Percentiles rank a stretch among this genome's conserved stretches.
Evolutionary conservation across 345 rosid genomes (phyloP).

Genomic region (Syzygium aqueum): DNA sequence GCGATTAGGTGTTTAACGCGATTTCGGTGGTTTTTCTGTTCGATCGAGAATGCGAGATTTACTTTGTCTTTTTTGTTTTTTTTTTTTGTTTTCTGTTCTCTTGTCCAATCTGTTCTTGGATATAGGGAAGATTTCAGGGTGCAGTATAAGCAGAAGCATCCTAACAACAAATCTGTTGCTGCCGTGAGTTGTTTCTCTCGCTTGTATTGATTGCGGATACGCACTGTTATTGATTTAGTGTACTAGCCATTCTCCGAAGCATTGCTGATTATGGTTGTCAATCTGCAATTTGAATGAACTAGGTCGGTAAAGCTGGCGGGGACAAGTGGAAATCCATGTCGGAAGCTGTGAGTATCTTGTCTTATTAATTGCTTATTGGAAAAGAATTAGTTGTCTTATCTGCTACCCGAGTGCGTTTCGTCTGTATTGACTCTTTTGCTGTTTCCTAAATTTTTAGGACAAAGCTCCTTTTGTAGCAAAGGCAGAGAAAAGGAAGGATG

Average conservation of each 20-base stretch:
- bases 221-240: background rate
- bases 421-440: background rate
- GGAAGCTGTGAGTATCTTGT: constrained; percentile 37
- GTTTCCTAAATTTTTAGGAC: constrained; percentile 23
- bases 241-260: background rate
- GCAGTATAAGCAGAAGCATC: constrained; percentile 55
- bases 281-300: background rate
- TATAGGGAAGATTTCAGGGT: constrained; percentile 69
- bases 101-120: background rate
- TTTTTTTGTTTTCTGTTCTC: background rate
- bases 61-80: background rate
- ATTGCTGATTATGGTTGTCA: background rate
- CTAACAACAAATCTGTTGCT: constrained; percentile 79
- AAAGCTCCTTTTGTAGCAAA: constrained; percentile 49
- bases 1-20: background rate
- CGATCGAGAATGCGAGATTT: background rate
- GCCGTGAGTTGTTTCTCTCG: constrained; percentile 21
- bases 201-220: background rate
- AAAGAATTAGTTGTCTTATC: background rate
- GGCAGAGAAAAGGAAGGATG: constrained; percentile 58
- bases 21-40: background rate
- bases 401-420: background rate
- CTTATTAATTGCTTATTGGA: background rate
- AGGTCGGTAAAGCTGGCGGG: constrained; percentile 90
- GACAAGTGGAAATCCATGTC: constrained; percentile 66